Evolutionary conservation across 2,329 filamentous ascomycete species (phyloP).

Genomic region (Colletotrichum caudatum): DNA sequence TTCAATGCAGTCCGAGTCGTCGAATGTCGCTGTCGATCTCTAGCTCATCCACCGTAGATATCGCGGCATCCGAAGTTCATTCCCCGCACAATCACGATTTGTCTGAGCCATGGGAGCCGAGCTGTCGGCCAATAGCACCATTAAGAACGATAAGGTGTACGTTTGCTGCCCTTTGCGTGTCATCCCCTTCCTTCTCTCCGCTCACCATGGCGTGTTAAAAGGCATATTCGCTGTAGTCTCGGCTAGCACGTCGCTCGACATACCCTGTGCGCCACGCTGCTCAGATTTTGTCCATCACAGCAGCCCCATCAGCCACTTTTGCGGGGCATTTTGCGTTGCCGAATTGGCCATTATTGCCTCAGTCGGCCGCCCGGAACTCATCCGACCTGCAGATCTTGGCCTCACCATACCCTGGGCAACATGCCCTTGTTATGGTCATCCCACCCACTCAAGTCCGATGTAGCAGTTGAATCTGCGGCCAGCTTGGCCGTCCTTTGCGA

Average conservation of each 20-base stretch:
- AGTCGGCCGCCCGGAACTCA: slow-evolving; percentile 29
- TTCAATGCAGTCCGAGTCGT: slow-evolving; percentile 26
- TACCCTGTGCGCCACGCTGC: slow-evolving; percentile 11
- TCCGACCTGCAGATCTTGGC: slow-evolving; percentile 27
- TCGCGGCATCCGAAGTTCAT: slow-evolving; percentile 39
- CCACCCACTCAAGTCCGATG: slow-evolving; percentile 22
- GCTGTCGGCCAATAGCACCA: slow-evolving; percentile 1
- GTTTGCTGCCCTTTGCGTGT: slow-evolving; percentile 29
- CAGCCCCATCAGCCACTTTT: slow-evolving; percentile 21
- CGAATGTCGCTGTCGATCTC: slow-evolving; percentile 18
- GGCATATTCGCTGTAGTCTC: slow-evolving; percentile 16
- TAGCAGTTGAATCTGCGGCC: slow-evolving; percentile 11
- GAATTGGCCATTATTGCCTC: slow-evolving; percentile 28
- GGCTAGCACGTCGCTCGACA: slow-evolving; percentile 15
- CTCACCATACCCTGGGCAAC: slow-evolving; percentile 17
- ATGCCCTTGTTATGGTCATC: slow-evolving; percentile 13
- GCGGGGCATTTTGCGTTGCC: slow-evolving; percentile 17
- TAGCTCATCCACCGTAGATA: slow-evolving; percentile 34
- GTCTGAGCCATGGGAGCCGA: slow-evolving; percentile 30
- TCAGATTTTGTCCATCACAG: slow-evolving; percentile 1
- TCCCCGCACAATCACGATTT: slow-evolving; percentile 24
- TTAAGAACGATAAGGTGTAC: neutral
- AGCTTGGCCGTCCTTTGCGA: slow-evolving; percentile 16
- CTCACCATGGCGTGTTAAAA: slow-evolving; percentile 14
- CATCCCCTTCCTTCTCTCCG: slow-evolving; percentile 23